Evolutionary conservation across 2,329 filamentous ascomycete genomes (phyloP).

Genomic region (Alternaria brassicae): DNA sequence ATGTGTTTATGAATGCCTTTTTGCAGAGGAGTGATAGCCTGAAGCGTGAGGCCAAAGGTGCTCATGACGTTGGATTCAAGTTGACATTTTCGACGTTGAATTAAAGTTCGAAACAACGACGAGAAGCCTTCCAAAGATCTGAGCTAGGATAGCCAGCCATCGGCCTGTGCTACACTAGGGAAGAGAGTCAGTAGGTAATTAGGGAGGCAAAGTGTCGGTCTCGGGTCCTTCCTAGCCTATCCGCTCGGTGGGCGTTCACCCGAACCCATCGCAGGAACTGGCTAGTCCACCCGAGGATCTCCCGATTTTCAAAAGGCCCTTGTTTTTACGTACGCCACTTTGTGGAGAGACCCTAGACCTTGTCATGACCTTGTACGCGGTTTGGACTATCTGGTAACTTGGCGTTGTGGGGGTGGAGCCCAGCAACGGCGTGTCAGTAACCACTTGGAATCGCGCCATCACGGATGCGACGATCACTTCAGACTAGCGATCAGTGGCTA

Average conservation of each 20-base stretch:
- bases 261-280: conserved; percentile 8
- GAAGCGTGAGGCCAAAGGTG: not conserved
- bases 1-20: not conserved
- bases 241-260: conserved; percentile 9
- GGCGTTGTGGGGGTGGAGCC: conserved; percentile 5
- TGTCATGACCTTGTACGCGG: conserved; percentile 1
- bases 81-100: not conserved
- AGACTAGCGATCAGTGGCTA: not conserved
- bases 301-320: conserved; percentile 7
- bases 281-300: conserved; percentile 5
- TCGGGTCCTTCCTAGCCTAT: conserved; percentile 4
- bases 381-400: not conserved
- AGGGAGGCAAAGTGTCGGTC: conserved; percentile 4
- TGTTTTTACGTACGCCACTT: conserved; percentile 10
- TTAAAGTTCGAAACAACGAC: conserved; percentile 4
- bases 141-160: conserved; percentile 8
- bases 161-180: conserved; percentile 9
- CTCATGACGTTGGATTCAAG: not conserved
- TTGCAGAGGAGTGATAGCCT: not conserved
- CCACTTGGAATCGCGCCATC: conserved; percentile 8
- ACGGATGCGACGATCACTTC: not conserved
- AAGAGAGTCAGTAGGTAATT: conserved; percentile 1
- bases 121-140: not conserved
- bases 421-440: conserved; percentile 6
- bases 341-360: conserved; percentile 5